Evolutionary conservation across 352 stramenopile species (phyloP), one percentile per base, ranked within the genome.

Genomic region (Phytophthora palmivora): DNA sequence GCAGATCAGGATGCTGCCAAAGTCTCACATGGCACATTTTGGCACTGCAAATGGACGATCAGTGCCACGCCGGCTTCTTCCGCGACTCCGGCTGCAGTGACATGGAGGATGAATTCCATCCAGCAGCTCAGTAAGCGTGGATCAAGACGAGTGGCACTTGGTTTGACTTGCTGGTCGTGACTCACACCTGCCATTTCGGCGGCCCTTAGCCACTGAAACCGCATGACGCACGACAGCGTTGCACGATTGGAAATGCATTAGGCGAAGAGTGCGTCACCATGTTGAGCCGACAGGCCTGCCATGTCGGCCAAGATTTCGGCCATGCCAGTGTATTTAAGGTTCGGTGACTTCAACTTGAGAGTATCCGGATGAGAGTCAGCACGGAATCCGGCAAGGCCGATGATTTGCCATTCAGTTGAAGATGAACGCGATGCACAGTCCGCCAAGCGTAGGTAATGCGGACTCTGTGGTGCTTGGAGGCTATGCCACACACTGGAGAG

Each of bases 311-410:
- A 57, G 12, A n/a, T 57, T 26, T 16, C 48, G 15, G 36, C 19
- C 12, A 7, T 34, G 30, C 10, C n/a, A 41, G 8, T 21, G 33
- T 47, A 43, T 30, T 24, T 21, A 53, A 33, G 55, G 26, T 30
- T 26, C 18, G 8, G 12, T 4, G 43, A 60, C 56, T 60, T 71
- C 56, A 71, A 65, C 53, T 60, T 70, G 33, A 57, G 41, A 62
- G 55, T 58, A 67, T 71, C 63, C 42, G 57, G 56, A 52, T 24
- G 45, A 63, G 48, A 71, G 63, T 67, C 63, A 71, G 63, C 41
- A 26, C 21, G 47, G 15, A 36, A 33, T 46, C 32, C 28, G 44
- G 21, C 21, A 4, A 36, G 10, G 18, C n/a, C 24, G n/a, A 63
- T 42, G 51, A 63, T 63, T 68, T 63, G 51, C 49, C 32, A 12